Conservation (phyloP, 192 early-diverging fungal genomes). For the Gaertneriomyces semiglobifer region DNA sequence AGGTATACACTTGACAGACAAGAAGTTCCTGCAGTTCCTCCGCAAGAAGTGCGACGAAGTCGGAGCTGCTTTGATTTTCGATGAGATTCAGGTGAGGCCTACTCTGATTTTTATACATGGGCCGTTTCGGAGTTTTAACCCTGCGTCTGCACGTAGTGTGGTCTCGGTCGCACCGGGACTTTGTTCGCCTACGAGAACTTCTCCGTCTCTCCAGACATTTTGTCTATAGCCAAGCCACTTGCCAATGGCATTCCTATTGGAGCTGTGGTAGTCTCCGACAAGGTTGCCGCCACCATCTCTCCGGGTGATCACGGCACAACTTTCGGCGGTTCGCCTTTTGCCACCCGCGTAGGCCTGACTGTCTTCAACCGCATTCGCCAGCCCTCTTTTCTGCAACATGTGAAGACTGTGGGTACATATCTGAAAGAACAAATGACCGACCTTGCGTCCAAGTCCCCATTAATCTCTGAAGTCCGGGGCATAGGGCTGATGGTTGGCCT, state of each 20-base stretch:
- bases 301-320: constrained; percentile 97
- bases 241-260: constrained; percentile 97
- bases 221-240: constrained; percentile 95
- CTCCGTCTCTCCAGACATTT: constrained; percentile 77
- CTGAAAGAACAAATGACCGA: constrained; percentile 43
- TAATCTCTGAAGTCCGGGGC: constrained; percentile 77
- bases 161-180: constrained; percentile 83
- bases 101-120: background rate
- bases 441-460: constrained; percentile 43
- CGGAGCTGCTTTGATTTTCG: constrained; percentile 87
- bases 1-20: constrained; percentile 70
- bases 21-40: constrained; percentile 75
- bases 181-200: constrained; percentile 82
- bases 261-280: constrained; percentile 73
- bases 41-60: constrained; percentile 79
- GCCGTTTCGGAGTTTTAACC: background rate
- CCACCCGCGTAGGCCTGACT: constrained; percentile 74
- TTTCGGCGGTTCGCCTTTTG: constrained; percentile 94
- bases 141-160: constrained; percentile 57
- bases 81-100: constrained; percentile 82
- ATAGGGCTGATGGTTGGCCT: constrained; percentile 85
- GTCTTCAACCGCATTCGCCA: constrained; percentile 69
- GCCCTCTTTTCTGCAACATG: constrained; percentile 70
- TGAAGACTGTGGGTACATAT: constrained; percentile 61
- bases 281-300: constrained; percentile 77